Percentiles rank a stretch among this genome's conserved stretches.
Conservation (phyloP, 2,329 filamentous ascomycete species). For the Dichotomopilus funicola region DNA sequence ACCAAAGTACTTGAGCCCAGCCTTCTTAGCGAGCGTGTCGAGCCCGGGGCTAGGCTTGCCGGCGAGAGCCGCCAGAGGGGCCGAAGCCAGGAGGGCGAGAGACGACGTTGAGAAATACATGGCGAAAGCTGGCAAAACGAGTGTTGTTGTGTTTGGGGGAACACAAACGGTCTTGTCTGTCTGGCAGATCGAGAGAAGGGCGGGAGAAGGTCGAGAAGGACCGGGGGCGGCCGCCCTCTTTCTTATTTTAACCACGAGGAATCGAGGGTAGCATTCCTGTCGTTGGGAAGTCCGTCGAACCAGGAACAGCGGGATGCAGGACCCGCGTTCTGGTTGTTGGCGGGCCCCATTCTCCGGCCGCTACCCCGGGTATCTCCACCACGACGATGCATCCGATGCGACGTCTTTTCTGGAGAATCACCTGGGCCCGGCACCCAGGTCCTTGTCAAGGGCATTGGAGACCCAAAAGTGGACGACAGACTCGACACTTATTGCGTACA, state of each 20-base stretch:
- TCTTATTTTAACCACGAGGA: no score
- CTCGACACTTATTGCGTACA: no score
- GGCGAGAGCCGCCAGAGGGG: constrained; percentile 14
- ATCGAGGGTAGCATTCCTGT: no score
- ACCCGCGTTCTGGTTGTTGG: not conserved
- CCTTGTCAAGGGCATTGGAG: no score
- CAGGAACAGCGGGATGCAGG: no score
- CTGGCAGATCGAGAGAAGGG: no score
- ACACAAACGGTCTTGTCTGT: not conserved
- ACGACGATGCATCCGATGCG: not conserved
- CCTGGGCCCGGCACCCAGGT: not conserved
- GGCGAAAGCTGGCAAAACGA: constrained; percentile 1
- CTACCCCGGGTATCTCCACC: not conserved
- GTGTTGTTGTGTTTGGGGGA: not conserved
- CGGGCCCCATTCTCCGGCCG: not conserved
- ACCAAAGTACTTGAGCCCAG: constrained; percentile 54
- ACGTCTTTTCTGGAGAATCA: constrained; percentile 4
- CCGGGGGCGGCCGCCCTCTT: no score
- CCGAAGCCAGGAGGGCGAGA: constrained; percentile 13
- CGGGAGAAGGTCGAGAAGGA: no score
- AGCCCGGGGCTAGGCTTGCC: constrained; percentile 16
- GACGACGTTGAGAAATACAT: constrained; percentile 20
- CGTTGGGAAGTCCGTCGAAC: no score
- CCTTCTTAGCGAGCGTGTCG: constrained; percentile 36
- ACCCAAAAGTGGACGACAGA: no score